phyloP scores from a whole-genome alignment of 176 grass and related monocot species.

The Oryza rufipogon region DNA sequence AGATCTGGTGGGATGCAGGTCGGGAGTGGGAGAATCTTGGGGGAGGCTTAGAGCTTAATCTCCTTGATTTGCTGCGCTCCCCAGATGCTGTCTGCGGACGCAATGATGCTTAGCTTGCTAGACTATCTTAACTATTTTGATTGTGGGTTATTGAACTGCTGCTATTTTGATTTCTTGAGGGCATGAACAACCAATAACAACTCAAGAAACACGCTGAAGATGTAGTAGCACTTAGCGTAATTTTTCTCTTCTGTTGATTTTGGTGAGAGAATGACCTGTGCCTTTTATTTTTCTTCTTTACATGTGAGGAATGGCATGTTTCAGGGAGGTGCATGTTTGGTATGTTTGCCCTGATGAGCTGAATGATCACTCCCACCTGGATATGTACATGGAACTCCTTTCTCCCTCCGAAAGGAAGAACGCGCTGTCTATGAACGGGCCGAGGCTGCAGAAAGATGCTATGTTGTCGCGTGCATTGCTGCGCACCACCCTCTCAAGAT shows the following conservation, averaged over 20 bases:
- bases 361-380: constrained; percentile 60
- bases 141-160: too few relatives aligned
- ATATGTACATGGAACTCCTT: constrained; percentile 77
- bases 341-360: constrained; percentile 84
- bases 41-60: too few relatives aligned
- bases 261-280: not conserved
- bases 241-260: not conserved
- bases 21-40: not conserved
- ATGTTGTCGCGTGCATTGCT: constrained; percentile 68
- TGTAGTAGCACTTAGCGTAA: not conserved
- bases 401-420: constrained; percentile 69
- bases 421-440: constrained; percentile 60
- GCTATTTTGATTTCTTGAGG: too few relatives aligned
- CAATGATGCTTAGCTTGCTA: too few relatives aligned
- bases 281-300: not conserved
- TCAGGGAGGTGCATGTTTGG: constrained; percentile 91
- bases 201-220: not conserved
- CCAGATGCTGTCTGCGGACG: not conserved
- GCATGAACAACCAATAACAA: too few relatives aligned
- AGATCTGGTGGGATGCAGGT: not conserved
- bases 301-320: not conserved
- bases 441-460: constrained; percentile 61
- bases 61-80: not conserved
- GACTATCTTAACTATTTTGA: too few relatives aligned
- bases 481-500: constrained; percentile 94